Percentiles rank a stretch among this genome's conserved stretches.
These are phyloP conservation scores for Klebsormidium nitens DNA, from an alignment of 139 green algal species.

Conservation along the genomic window DNA sequence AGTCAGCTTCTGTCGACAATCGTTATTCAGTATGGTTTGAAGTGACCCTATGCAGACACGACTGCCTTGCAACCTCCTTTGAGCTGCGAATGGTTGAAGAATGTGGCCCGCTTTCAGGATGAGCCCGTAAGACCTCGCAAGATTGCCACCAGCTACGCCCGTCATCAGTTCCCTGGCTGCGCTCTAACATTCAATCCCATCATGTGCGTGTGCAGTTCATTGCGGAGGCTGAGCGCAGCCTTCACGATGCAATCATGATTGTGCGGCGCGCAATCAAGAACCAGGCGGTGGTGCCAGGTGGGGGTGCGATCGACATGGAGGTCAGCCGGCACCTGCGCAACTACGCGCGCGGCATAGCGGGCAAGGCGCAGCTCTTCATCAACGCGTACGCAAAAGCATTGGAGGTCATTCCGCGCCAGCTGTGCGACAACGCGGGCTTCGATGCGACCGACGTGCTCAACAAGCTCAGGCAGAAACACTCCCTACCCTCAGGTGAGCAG, in stretches of 20 bases:
- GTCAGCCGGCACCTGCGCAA: conserved; percentile 47
- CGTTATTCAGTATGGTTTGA: no score
- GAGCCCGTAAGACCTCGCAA: no score
- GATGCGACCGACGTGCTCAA: conserved; percentile 98
- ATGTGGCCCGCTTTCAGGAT: no score
- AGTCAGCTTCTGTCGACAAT: no score
- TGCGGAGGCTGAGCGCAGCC: conserved; percentile 87
- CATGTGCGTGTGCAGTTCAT: conserved; percentile 95
- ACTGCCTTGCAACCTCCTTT: no score
- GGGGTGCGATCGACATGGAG: conserved; percentile 87
- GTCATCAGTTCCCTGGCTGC: no score
- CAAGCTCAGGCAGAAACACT: conserved; percentile 95
- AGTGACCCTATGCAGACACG: no score
- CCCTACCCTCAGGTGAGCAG: conserved; percentile 41
- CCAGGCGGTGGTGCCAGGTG: conserved; percentile 78
- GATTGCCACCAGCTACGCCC: no score
- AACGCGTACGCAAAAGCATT: conserved; percentile 59
- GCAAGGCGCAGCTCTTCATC: conserved; percentile 95
- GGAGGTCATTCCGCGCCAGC: conserved; percentile 80
- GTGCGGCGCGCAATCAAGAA: conserved; percentile 82
- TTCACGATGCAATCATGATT: conserved; percentile 99
- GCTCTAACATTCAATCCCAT: no score
- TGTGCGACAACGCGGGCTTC: conserved; percentile 95
- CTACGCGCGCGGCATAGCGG: conserved; percentile 60
- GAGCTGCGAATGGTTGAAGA: no score